Evolutionary conservation across 1,284 basidiomycete species (phyloP).

Genomic region (Trichosporon ovoides): DNA sequence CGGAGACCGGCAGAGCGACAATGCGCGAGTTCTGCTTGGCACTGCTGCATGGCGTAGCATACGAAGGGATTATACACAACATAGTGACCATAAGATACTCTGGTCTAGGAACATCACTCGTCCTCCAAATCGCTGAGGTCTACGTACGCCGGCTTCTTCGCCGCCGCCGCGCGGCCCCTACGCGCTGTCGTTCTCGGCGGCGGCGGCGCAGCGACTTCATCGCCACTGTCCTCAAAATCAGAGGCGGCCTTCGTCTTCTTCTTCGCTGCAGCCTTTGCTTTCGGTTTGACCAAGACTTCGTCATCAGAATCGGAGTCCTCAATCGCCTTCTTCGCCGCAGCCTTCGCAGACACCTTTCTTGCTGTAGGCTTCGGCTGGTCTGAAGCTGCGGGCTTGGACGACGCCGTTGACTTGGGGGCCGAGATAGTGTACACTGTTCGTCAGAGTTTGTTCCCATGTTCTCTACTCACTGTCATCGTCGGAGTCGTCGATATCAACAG

Average conservation of each 20-base stretch:
- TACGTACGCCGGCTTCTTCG: slow-evolving; percentile 21
- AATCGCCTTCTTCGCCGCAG: slow-evolving; percentile 9
- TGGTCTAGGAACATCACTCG: neutral
- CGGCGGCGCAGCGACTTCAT: neutral
- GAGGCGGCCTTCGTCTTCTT: slow-evolving; percentile 16
- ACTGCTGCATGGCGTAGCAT: no score
- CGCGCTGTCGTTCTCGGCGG: slow-evolving; percentile 9
- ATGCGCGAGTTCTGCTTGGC: no score
- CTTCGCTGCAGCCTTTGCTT: slow-evolving; percentile 13
- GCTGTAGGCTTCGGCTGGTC: slow-evolving; percentile 23
- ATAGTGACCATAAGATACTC: no score
- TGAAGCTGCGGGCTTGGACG: slow-evolving; percentile 3
- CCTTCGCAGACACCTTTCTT: slow-evolving; percentile 28
- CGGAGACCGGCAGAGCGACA: no score
- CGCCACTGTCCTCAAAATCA: slow-evolving; percentile 19
- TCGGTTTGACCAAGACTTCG: slow-evolving; percentile 16
- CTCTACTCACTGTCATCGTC: slow-evolving; percentile 51
- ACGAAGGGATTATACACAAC: no score
- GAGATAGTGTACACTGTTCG: slow-evolving; percentile 31
- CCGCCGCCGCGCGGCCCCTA: slow-evolving; percentile 13
- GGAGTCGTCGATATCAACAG: slow-evolving; percentile 57
- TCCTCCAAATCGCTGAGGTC: slow-evolving; percentile 21
- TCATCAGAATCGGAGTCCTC: slow-evolving; percentile 18
- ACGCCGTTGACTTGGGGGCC: slow-evolving; percentile 27
- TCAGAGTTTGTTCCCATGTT: neutral